A percentile compares a stretch with the other conserved stretches of the same genome.
phyloP scores from a whole-genome alignment of 225 moss, liverwort and hornwort species.

The Asterella californica region DNA sequence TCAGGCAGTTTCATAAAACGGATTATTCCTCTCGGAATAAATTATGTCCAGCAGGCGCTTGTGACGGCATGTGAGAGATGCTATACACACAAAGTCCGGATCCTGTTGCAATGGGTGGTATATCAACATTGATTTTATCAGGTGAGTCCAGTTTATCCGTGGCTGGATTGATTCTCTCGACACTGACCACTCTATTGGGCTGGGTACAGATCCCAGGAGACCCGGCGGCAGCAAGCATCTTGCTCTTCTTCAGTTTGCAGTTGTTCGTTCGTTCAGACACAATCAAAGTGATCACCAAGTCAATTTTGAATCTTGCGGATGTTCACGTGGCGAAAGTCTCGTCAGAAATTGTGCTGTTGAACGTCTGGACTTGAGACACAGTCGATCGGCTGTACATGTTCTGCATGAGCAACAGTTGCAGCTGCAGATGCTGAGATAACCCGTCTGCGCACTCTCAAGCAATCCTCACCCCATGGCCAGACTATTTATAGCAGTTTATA shows the following conservation, averaged over 20 bases:
- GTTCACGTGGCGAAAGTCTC: slow-evolving; percentile 16
- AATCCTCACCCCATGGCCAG: not conserved
- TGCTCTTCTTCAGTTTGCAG: not conserved
- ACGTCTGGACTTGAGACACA: not conserved
- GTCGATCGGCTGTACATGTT: no score
- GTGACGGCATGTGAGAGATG: not conserved
- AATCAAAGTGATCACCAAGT: not conserved
- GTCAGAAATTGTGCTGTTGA: slow-evolving; percentile 6
- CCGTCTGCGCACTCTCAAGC: not conserved
- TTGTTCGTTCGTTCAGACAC: not conserved
- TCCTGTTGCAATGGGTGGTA: not conserved
- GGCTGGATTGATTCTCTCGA: slow-evolving; percentile 3
- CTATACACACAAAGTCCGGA: not conserved
- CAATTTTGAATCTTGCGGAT: slow-evolving; percentile 1
- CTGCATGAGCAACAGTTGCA: no score
- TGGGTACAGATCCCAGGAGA: not conserved
- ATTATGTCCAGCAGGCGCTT: not conserved
- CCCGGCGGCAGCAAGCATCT: not conserved
- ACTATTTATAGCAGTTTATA: not conserved
- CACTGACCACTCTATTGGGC: not conserved
- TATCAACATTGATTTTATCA: not conserved
- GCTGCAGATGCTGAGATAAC: not conserved
- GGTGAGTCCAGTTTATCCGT: not conserved
- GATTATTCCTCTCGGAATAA: not conserved
- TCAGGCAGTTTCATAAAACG: not conserved